Evolutionary conservation across 441 rosid species (phyloP), one percentile per base, ranked within the genome.

Genomic region (Eruca vesicaria): DNA sequence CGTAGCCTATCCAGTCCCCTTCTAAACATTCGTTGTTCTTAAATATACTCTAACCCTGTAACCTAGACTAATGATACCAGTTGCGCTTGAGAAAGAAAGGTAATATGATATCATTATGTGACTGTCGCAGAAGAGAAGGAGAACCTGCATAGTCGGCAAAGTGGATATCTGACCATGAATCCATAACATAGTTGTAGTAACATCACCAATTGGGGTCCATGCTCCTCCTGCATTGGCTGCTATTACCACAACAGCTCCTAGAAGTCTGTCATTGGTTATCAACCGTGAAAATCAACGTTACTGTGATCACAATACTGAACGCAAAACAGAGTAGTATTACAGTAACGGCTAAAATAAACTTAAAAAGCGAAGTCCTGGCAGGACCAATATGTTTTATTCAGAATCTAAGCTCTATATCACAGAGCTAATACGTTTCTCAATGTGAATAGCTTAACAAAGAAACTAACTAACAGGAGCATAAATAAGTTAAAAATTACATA

Each of bases 171-270:
- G 97, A 73, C 97, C 97, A 79, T 94, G 99, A 76, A 95, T 95
- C 99, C 99, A 95, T 35, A 92, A 85, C 98, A 95, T 92, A 45
- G 99, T 89, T 57, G 99, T 95, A 28, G 99, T 92, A 67, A 95
- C 99, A 86, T 95, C 97, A 72, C 99, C 98, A 53, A 92, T 92
- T 23, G 99, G 99, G 79, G 98, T 92, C 98, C 98, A 95, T 16
- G 97, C 91, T 72, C 98, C 99, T 75, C 98, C 99, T 28, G 98
- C 93, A 75, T 95, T 95, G 67, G 97, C 98, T 65, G 99, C 96
- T 84, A 95, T 93, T 9, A 95, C 97, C 67, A 95, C 88, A 58
- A 92, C 95, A 74, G 86, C 99, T 86, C 99, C 97, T 53, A 91
- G 90, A 86, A 95, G 86, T 85, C 99, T 91, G 85, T 71, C 35